Base-by-base conservation (phyloP, 2,329 filamentous ascomycete species). In the Ampelomyces quisqualis region DNA sequence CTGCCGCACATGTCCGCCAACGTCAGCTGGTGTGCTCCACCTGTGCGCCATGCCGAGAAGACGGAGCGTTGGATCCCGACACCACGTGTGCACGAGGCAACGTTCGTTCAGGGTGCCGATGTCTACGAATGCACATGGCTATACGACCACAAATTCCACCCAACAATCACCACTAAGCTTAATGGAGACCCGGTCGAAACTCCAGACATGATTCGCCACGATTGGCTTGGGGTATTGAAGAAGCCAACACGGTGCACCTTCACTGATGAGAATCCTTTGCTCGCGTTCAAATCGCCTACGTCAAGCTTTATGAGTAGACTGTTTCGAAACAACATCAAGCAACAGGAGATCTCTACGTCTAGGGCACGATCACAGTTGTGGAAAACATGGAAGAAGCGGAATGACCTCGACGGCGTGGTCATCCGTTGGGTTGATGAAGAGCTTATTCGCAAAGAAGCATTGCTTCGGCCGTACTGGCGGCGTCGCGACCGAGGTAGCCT, bases 21-120 rank as follows among this genome's bases (percentile, higher is more conserved):
- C 10, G 75, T 79, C 2, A 74, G 74, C 17, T 80, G 77, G 77
- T 76, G 73, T 50, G 74, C 73, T 20, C 74, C 76, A 39, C 75
- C 76, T 3, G 67, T 71, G 24, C 70, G 70, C 13, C 73, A 74
- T 48, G 70, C 73, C 3, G 72, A 77, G 47, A 77, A 75, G 56
- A 66, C 74, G 40, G 73, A 79, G 33, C 69, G 72, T 34, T 79
- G 77, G 75, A 78, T 79, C 38, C 77, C 77, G 5, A 74, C 77
- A 46, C 72, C 76, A 13, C 75, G 76, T 35, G 74, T 79, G 2
- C 77, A 73, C 3, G 73, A 78, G 56, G 77, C 77, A 4, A 78
- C 73, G 0, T 79, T 79, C 43, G 73, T 78, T 3, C 72, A 78
- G 44, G 74, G 71, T 6, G 62, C 74, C 6, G 73, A 79, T 47